A percentile compares a stretch with the other conserved stretches of the same genome.
These are phyloP conservation scores for Gynostemma pentaphyllum DNA, from an alignment of 306 rosid species.

Conservation along the genomic window DNA sequence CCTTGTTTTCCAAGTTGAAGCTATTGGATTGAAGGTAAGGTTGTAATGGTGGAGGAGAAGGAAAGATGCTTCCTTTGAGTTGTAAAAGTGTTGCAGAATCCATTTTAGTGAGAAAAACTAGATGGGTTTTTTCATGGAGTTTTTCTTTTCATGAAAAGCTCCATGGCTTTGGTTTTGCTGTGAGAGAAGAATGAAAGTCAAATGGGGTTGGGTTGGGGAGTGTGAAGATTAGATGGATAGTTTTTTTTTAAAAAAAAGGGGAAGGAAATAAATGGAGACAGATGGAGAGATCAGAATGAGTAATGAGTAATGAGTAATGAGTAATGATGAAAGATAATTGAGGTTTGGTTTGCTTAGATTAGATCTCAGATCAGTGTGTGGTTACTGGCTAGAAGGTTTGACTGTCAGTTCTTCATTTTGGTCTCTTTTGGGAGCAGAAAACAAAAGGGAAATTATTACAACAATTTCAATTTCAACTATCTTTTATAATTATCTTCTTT, in stretches of 20 bases:
- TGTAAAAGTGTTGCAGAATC: slow-evolving; percentile 4
- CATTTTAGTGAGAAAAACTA: neutral
- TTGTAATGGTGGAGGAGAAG: slow-evolving; percentile 27
- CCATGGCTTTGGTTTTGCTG: slow-evolving; percentile 4
- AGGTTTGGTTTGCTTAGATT: slow-evolving; percentile 12
- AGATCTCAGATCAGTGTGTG: slow-evolving; percentile 9
- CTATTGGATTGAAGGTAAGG: slow-evolving; percentile 27
- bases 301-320: slow-evolving; percentile 11
- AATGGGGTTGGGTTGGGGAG: neutral
- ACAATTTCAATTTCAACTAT: slow-evolving; percentile 8
- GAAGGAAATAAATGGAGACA: slow-evolving; percentile 21
- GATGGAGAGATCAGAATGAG: slow-evolving; percentile 15
- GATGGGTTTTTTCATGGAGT: neutral
- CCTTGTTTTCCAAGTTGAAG: slow-evolving; percentile 39
- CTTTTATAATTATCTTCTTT: neutral
- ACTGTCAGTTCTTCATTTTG: slow-evolving; percentile 4
- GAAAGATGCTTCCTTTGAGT: slow-evolving; percentile 14
- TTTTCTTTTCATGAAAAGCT: no score
- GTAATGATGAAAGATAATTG: neutral
- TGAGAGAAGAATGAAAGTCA: slow-evolving; percentile 18
- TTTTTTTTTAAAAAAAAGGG: neutral
- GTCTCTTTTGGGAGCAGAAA: neutral
- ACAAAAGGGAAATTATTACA: neutral
- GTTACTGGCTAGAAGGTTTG: slow-evolving; percentile 5
- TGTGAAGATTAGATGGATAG: neutral